Evolutionary conservation across 768 basidiomycete species (phyloP).

Genomic region (Podaxis sp.): DNA sequence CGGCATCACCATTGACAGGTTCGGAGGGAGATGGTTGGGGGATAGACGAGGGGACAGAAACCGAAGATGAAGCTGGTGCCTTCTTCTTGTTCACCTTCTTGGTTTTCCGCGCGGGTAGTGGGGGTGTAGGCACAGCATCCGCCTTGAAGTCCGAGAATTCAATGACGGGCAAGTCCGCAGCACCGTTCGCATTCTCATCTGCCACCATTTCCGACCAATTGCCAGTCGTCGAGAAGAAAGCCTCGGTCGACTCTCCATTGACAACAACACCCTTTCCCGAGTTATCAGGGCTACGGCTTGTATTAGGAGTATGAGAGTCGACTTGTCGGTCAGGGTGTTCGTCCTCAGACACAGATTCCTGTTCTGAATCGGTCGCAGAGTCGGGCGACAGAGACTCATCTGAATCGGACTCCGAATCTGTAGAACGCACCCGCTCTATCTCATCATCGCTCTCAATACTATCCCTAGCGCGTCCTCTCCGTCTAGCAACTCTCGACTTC

Average conservation of each 20-base stretch:
- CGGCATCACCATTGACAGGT: conserved; percentile 14
- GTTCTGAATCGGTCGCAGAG: conserved; percentile 63
- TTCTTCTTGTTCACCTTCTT: conserved; percentile 36
- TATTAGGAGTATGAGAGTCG: conserved; percentile 64
- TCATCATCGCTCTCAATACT: conserved; percentile 76
- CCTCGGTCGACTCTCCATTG: conserved; percentile 40
- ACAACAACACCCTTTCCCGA: conserved; percentile 29
- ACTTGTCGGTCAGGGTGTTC: conserved; percentile 48
- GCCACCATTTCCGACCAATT: conserved; percentile 89
- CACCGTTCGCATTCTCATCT: conserved; percentile 63
- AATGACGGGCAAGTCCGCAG: conserved; percentile 73
- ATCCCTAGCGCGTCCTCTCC: conserved; percentile 61
- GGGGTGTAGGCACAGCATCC: conserved; percentile 30
- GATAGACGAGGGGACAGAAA: conserved; percentile 5
- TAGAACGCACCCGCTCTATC: conserved; percentile 66
- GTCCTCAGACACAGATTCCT: conserved; percentile 69
- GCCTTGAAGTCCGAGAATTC: conserved; percentile 71
- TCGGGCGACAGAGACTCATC: conserved; percentile 54
- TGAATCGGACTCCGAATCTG: conserved; percentile 65
- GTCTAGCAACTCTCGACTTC: conserved; percentile 51
- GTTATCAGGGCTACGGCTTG: conserved; percentile 59
- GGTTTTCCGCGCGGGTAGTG: conserved; percentile 37
- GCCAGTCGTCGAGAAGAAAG: conserved; percentile 49
- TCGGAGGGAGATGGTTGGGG: conserved; percentile 1
- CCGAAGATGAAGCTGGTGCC: neutral